Base-by-base conservation (phyloP, 208 protist species). In the Angomonas desouzai region DNA sequence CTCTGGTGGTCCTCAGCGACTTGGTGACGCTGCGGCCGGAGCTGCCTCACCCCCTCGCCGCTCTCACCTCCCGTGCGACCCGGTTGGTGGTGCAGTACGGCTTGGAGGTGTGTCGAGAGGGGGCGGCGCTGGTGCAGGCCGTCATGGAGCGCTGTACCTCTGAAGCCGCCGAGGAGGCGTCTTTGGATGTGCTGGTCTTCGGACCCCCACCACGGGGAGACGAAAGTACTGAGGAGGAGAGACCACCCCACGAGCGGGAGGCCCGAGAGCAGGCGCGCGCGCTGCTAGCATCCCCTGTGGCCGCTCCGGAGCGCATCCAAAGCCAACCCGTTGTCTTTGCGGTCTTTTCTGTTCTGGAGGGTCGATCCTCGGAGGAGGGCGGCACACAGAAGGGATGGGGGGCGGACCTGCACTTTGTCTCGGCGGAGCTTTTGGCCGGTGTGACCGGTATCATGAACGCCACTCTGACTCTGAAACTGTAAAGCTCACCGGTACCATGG, bases 71-170 rank as follows among this genome's bases (percentile, higher is more conserved):
- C 36, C 20, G 38, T 22, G 27, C n/a, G 47, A 63, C 74, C 25
- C 75, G 83, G 6, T 67, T 90, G 2, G 81, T 90, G 20, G 76
- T 94, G 34, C 77, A 90, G 70, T 92, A 83, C 33, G 88, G 88
- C 9, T 62, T 94, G 36, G 88, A 94, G 72, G 77, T 75, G 25
- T 92, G 85, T 68, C 32, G 25, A 0, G 85, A 92, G 55, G 83
- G 83, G 33, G 69, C 55, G 30, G 59, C 57, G 48, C 74, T 94
- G 7, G 88, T 91, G 60, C 66, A 65, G 9, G 70, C 76, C 23
- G 85, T 94, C 22, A 74, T 85, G 72, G 85, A 94, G 75, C 77
- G 79, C 9, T 56, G 72, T 47, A 81, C 64, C 11, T 89, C 80
- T 38, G 78, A 83, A 23, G 84, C 88, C 7, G 68, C 83, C 6